Base-by-base conservation (phyloP, 345 rosid species). In the Mangifera indica region DNA sequence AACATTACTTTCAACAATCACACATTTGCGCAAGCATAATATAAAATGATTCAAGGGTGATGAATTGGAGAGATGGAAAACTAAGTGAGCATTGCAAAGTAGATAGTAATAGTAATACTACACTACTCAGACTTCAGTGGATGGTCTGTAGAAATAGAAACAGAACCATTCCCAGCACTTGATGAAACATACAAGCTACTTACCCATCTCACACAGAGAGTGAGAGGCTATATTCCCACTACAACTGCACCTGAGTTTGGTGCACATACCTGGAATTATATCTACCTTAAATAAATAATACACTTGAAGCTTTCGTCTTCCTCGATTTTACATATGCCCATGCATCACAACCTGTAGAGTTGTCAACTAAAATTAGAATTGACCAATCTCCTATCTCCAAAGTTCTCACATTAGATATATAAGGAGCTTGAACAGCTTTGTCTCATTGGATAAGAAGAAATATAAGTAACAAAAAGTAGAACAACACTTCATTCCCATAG, bases 301-400 rank as follows among this genome's bases (percentile, higher is more conserved):
- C 66, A 74, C 61, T 60, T 78, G 70, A 59, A 70, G 32, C 61
- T 18, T 71, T 12, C 45, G 62, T 70, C 59, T 25, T 32, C 51
- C 46, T 68, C 25, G 52, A 48, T 40, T 59, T 44, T 67, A 7
- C 49, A 51, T 24, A 14, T n/a, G n/a, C 13, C 17, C 2, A 0
- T 17, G 9, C 53, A 11, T 48, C 53, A 10, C 46, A 55, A 62
- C 70, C 80, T 77, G 80, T 53, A 21, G 37, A 11, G n/a, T 29
- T 29, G 32, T 29, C 32, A 67, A 54, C 52, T n/a, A 46, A 48
- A 45, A 22, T 20, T 37, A 0, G 18, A 5, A 44, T 12, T 24
- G 17, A 66, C 46, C 17, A 24, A 22, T 64, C 69, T 21, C 34
- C 69, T 45, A 45, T 17, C 10, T 48, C 22, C n/a, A 15, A 29